These are phyloP conservation scores for Steccherinum ochraceum DNA, from an alignment of 768 basidiomycete species.

Conservation along the genomic window DNA sequence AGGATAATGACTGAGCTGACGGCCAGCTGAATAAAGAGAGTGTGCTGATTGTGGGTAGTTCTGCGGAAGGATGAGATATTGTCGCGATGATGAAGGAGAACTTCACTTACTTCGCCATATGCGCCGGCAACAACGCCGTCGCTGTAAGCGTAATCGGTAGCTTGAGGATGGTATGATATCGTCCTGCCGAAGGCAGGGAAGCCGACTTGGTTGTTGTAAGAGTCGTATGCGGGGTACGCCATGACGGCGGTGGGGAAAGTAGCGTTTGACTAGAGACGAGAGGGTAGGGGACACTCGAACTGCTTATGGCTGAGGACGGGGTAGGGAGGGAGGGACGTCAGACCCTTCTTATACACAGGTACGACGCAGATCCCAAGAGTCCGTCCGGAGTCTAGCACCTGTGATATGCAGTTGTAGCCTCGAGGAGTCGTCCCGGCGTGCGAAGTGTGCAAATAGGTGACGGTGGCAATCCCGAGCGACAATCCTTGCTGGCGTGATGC, in stretches of 20 bases:
- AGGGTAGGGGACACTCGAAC: slow-evolving; percentile 4
- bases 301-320: no score
- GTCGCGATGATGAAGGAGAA: not conserved
- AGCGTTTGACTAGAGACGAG: slow-evolving; percentile 1
- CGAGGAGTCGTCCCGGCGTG: not conserved
- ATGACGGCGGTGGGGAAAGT: slow-evolving; percentile 20
- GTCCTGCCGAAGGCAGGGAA: slow-evolving; percentile 23
- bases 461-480: not conserved
- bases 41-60: slow-evolving; percentile 41
- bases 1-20: slow-evolving; percentile 19
- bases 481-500: not conserved
- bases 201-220: slow-evolving; percentile 29
- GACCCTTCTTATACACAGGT: not conserved
- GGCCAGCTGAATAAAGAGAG: slow-evolving; percentile 32
- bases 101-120: slow-evolving; percentile 36
- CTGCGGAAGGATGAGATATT: slow-evolving; percentile 11
- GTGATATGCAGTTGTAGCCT: not conserved
- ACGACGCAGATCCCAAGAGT: not conserved
- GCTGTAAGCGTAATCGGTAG: slow-evolving; percentile 28
- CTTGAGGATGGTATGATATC: slow-evolving; percentile 17
- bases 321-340: not conserved
- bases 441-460: not conserved
- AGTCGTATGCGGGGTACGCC: slow-evolving; percentile 37
- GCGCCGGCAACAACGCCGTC: slow-evolving; percentile 33
- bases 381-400: not conserved